Evolutionary conservation across 768 basidiomycete species (phyloP).

Genomic region (Termitomyces sp.): DNA sequence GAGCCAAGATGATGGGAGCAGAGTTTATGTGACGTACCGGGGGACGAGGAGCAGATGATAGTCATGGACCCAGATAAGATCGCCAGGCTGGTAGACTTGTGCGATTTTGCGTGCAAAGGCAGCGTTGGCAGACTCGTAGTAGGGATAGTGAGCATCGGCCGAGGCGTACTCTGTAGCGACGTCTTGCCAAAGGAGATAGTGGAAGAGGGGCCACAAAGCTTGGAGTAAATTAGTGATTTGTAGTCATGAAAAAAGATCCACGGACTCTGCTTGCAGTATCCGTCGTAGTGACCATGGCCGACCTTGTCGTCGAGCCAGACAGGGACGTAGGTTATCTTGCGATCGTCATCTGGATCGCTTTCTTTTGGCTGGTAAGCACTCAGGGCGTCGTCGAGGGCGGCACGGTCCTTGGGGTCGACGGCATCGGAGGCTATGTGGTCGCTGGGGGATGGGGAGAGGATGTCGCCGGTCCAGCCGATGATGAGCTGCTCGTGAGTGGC

Average conservation of each 20-base stretch:
- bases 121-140: conserved; percentile 78
- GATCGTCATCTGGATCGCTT: conserved; percentile 46
- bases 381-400: conserved; percentile 61
- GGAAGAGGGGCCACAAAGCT: conserved; percentile 98
- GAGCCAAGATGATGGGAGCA: background rate
- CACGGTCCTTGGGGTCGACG: conserved; percentile 58
- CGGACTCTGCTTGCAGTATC: conserved; percentile 96
- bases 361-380: conserved; percentile 55
- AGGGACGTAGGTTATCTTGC: conserved; percentile 73
- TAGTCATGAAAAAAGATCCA: conserved; percentile 36
- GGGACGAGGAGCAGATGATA: conserved; percentile 95
- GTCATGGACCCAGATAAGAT: conserved; percentile 92
- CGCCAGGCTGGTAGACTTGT: conserved; percentile 78
- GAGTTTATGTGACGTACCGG: conserved; percentile 23
- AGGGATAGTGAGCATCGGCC: conserved; percentile 77
- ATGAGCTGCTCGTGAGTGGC: conserved; percentile 86
- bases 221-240: background rate
- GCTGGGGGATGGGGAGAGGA: conserved; percentile 44
- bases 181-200: conserved; percentile 98
- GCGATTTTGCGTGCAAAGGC: conserved; percentile 73
- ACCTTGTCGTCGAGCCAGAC: conserved; percentile 90
- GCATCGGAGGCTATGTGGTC: conserved; percentile 43
- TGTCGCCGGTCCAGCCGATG: conserved; percentile 92
- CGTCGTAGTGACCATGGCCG: conserved; percentile 93
- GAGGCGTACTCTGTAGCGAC: conserved; percentile 85